phyloP scores from a whole-genome alignment of 1,139 yeast species.

The Arxiozyma bovina region DNA sequence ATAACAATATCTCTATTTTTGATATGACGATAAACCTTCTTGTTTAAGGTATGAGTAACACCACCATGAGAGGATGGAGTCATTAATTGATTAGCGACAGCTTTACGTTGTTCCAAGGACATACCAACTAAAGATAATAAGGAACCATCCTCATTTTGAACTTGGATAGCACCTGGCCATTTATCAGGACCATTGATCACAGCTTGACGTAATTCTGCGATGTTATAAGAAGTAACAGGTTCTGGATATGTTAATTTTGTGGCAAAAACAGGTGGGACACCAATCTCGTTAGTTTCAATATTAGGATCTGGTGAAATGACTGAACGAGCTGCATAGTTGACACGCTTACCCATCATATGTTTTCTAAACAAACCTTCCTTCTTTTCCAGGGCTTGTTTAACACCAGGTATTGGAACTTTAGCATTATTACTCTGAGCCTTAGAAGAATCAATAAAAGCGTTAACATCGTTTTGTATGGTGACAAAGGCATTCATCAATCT shows the following conservation, averaged over 20 bases:
- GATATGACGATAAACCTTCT: slow-evolving; percentile 90
- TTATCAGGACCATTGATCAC: slow-evolving; percentile 94
- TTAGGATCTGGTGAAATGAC: slow-evolving; percentile 99
- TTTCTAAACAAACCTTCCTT: slow-evolving; percentile 97
- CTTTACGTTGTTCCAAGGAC: slow-evolving; percentile 89
- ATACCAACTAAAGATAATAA: slow-evolving; percentile 74
- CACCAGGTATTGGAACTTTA: slow-evolving; percentile 78
- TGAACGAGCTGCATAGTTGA: slow-evolving; percentile 96
- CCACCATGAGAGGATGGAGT: slow-evolving; percentile 59
- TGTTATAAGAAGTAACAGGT: slow-evolving; percentile 93
- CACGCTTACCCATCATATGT: slow-evolving; percentile 99
- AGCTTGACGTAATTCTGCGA: slow-evolving; percentile 83
- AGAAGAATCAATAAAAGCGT: slow-evolving; percentile 85
- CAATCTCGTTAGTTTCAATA: slow-evolving; percentile 94
- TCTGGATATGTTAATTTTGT: slow-evolving; percentile 93
- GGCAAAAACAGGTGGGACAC: slow-evolving; percentile 98
- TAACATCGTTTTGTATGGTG: slow-evolving; percentile 88
- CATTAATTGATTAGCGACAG: slow-evolving; percentile 88
- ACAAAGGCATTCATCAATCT: slow-evolving; percentile 93
- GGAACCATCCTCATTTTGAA: slow-evolving; percentile 94
- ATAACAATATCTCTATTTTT: slow-evolving; percentile 90
- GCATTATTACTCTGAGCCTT: slow-evolving; percentile 67
- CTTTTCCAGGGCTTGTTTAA: slow-evolving; percentile 95
- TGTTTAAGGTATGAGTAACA: slow-evolving; percentile 53
- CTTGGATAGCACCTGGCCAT: slow-evolving; percentile 98